Evolutionary conservation across 805 yeast genomes (phyloP).

Genomic region (Blastobotrys parvus): DNA sequence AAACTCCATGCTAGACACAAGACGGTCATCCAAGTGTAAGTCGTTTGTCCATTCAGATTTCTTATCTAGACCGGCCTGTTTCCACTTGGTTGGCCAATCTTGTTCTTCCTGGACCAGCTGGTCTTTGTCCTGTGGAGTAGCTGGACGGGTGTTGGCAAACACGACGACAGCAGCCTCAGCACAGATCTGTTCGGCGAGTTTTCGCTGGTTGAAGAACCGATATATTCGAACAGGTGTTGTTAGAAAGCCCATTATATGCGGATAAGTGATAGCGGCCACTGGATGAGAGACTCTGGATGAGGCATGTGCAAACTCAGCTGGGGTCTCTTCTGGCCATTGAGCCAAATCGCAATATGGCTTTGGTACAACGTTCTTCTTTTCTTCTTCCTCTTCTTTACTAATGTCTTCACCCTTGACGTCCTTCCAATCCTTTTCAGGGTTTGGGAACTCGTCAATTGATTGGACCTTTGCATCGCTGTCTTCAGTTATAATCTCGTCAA

Average conservation of each 20-base stretch:
- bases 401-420: slow-evolving; percentile 1
- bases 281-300: slow-evolving; percentile 40
- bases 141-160: slow-evolving; percentile 47
- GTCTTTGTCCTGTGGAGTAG: slow-evolving; percentile 34
- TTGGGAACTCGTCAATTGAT: slow-evolving; percentile 7
- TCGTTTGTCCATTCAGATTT: slow-evolving; percentile 86
- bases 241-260: slow-evolving; percentile 69
- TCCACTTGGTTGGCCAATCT: slow-evolving; percentile 87
- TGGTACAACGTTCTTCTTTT: slow-evolving; percentile 40
- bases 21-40: slow-evolving; percentile 50
- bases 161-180: slow-evolving; percentile 45
- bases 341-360: slow-evolving; percentile 55
- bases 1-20: not conserved
- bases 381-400: slow-evolving; percentile 12
- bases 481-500: slow-evolving; percentile 15
- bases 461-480: slow-evolving; percentile 4
- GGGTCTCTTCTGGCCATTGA: slow-evolving; percentile 47
- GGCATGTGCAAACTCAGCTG: slow-evolving; percentile 41
- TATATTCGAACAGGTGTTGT: slow-evolving; percentile 68
- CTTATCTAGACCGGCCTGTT: slow-evolving; percentile 60
- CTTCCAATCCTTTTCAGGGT: slow-evolving; percentile 9
- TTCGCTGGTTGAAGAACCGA: slow-evolving; percentile 67
- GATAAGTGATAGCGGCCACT: slow-evolving; percentile 63
- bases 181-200: slow-evolving; percentile 61
- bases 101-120: slow-evolving; percentile 55